Conservation (phyloP, 2,329 filamentous ascomycete species). For the Diaporthe caulivora region DNA sequence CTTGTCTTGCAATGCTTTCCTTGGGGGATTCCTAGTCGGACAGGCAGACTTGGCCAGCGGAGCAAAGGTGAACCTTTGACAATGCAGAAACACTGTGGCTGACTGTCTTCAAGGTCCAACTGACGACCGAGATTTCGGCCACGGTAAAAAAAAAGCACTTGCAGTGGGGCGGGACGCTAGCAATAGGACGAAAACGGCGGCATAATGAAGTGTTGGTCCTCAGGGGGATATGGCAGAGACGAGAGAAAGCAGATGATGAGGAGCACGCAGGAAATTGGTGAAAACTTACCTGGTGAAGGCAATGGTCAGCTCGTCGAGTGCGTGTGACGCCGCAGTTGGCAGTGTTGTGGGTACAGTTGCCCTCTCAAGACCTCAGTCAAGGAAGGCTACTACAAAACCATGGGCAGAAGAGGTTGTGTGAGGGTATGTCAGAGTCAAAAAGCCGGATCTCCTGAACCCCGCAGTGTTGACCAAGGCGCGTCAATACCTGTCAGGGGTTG, state of each 20-base stretch:
- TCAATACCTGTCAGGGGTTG: neutral
- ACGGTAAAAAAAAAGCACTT: neutral
- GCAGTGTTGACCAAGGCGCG: neutral
- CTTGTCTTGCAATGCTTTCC: neutral
- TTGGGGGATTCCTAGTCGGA: neutral
- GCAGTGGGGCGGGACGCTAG: neutral
- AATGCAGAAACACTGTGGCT: neutral
- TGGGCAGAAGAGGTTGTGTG: neutral
- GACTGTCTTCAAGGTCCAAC: neutral
- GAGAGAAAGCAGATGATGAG: no score
- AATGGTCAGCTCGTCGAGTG: neutral
- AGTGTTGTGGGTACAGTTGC: neutral
- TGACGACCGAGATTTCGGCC: no score
- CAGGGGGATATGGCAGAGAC: neutral
- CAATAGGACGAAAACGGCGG: neutral
- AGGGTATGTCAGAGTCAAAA: neutral
- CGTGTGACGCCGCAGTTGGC: neutral
- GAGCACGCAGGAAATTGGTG: neutral
- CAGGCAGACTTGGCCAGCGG: neutral
- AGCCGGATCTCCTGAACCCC: neutral
- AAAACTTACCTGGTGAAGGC: neutral
- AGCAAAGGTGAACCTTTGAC: neutral
- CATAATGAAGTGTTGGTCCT: neutral
- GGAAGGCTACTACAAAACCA: neutral
- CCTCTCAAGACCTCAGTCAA: neutral